Conservation (phyloP, 2,329 filamentous ascomycete genomes). For the Botrytis aclada region DNA sequence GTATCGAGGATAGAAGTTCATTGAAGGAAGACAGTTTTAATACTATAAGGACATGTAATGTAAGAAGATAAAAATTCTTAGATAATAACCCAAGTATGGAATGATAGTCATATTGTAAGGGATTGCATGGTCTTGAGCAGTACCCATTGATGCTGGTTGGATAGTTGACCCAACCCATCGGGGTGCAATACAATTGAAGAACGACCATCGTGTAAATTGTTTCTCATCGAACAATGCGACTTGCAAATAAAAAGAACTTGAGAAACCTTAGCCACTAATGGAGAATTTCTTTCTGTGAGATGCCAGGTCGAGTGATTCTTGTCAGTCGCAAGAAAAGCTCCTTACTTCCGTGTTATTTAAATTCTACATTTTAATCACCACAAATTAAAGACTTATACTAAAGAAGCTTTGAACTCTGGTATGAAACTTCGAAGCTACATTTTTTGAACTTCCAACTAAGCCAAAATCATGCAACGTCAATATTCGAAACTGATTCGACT, state of each 20-base stretch:
- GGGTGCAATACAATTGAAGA: not conserved
- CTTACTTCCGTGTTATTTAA: not conserved
- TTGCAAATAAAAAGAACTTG: not conserved
- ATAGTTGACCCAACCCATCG: not conserved
- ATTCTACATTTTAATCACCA: not conserved
- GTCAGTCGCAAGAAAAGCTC: not conserved
- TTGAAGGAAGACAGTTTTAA: not conserved
- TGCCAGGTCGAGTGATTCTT: not conserved
- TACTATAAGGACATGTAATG: not conserved
- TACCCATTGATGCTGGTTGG: not conserved
- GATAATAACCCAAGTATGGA: constrained; percentile 13
- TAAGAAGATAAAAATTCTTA: not conserved
- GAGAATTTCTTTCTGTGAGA: not conserved
- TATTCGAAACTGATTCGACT: not conserved
- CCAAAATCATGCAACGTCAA: not conserved
- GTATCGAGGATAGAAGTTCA: constrained; percentile 60
- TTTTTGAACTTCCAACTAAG: not conserved
- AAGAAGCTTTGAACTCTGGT: not conserved
- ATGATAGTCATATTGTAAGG: not conserved
- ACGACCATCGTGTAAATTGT: not conserved
- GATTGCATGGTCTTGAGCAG: not conserved
- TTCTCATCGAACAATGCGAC: not conserved
- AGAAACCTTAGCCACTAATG: not conserved
- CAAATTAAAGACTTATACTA: not conserved
- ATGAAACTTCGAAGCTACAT: not conserved